Conservation (phyloP, 2,329 filamentous ascomycete species). For the Xylaria sp. region DNA sequence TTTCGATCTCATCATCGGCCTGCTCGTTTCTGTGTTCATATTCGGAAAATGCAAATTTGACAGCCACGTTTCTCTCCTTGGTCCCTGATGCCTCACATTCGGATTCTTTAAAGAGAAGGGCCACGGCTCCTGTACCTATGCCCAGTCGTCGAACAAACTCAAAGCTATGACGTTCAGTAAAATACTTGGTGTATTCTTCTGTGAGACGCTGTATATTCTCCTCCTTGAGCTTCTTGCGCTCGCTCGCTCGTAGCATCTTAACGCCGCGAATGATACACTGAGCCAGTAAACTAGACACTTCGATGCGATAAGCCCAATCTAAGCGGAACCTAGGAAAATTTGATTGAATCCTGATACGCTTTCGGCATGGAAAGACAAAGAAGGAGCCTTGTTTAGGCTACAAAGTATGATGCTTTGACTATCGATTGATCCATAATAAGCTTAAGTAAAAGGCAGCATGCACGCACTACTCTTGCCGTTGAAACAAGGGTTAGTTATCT, state of each 20-base stretch:
- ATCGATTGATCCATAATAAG: neutral
- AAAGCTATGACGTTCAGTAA: neutral
- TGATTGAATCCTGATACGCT: neutral
- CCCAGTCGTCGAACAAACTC: neutral
- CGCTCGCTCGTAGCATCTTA: slow-evolving; percentile 3
- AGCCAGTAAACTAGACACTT: neutral
- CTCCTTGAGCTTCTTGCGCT: slow-evolving; percentile 2
- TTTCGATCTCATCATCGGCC: slow-evolving; percentile 1
- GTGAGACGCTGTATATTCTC: slow-evolving; percentile 3
- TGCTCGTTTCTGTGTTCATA: neutral
- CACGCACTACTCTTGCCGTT: too few relatives aligned
- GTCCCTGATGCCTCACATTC: neutral
- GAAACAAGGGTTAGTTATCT: too few relatives aligned
- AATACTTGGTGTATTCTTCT: neutral
- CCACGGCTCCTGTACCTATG: neutral
- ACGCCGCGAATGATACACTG: neutral
- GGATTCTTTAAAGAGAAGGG: neutral
- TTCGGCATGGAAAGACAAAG: neutral
- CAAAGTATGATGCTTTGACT: neutral
- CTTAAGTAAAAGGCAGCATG: too few relatives aligned
- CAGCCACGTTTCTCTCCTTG: neutral
- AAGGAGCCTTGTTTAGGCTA: neutral
- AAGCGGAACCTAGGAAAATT: neutral
- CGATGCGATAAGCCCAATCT: neutral
- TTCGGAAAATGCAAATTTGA: slow-evolving; percentile 3